These are phyloP conservation scores for Russula virescens DNA, from an alignment of 768 basidiomycete species.

Conservation along the genomic window DNA sequence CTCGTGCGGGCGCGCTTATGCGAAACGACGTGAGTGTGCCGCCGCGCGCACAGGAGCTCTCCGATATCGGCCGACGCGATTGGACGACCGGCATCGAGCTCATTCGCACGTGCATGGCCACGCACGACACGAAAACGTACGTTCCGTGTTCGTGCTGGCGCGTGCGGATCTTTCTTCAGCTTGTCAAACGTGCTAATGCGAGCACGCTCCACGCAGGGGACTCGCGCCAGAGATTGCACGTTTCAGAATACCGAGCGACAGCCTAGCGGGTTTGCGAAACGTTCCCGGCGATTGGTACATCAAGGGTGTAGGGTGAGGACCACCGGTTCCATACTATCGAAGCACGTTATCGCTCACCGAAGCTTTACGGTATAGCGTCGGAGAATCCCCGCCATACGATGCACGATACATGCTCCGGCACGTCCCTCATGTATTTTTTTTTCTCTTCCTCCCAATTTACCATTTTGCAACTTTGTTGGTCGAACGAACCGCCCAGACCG, in stretches of 20 bases:
- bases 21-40: conserved; percentile 58
- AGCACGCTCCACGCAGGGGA: conserved; percentile 43
- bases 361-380: conserved; percentile 21
- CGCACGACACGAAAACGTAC: conserved; percentile 78
- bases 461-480: not conserved
- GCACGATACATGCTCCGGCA: conserved; percentile 89
- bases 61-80: conserved; percentile 59
- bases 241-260: conserved; percentile 63
- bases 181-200: too few species aligned
- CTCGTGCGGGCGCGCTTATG: conserved; percentile 50
- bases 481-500: conserved; percentile 43
- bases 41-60: conserved; percentile 57
- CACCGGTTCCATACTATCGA: not conserved
- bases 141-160: conserved; percentile 27
- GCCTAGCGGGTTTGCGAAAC: conserved; percentile 38
- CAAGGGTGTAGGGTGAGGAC: conserved; percentile 62
- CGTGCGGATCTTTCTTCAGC: too few species aligned
- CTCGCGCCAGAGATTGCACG: conserved; percentile 87
- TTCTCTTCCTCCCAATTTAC: not conserved
- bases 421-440: conserved; percentile 21
- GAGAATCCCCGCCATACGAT: conserved; percentile 50
- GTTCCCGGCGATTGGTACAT: conserved; percentile 83
- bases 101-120: conserved; percentile 82
- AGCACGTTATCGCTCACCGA: not conserved
- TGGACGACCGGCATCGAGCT: conserved; percentile 79